Evolutionary conservation across 2,329 filamentous ascomycete species (phyloP), one percentile per base, ranked within the genome.

Genomic region (Phaeophleospora eucalypticola): DNA sequence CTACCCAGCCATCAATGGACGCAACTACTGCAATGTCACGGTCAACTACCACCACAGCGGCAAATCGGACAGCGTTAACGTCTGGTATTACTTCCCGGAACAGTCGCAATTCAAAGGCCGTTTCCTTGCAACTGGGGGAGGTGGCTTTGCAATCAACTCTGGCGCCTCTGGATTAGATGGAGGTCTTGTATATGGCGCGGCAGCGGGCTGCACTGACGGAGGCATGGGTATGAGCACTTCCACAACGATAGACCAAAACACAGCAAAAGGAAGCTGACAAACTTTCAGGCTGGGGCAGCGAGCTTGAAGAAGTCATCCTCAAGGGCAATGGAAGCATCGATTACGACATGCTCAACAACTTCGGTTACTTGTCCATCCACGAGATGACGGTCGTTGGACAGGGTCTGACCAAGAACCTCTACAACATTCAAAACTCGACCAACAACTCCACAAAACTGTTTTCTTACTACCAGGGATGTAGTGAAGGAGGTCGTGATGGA

Each of bases 401-500:
- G 52, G 58, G 62, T 2, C 41, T 78, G 33, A 66, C 70, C 19
- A 58, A 60, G 50, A 61, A 59, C 24, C 69, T 75, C 40, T 78
- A 65, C 48, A 58, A 49, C n/a, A n/a, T n/a, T n/a, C n/a, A n/a
- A n/a, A n/a, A n/a, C 43, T 46, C 46, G 16, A 46, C 52, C 7
- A 61, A 61, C 51, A n/a, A n/a, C n/a, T n/a, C n/a, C n/a, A n/a
- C n/a, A n/a, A n/a, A n/a, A n/a, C n/a, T n/a, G n/a, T n/a, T n/a
- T n/a, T n/a, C 73, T 2, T 78, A 79, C 62, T 79, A 74, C 54
- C 70, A 76, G 49, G 76, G 75, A 3, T 79, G 76, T 60, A 77
- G 74, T n/a, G 75, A 78, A 39, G 76, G 76, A 16, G 76, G 72
- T 2, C 67, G 73, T 7, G 71, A 75, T 52, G 73, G 67, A 14